A percentile compares a stretch with the other conserved stretches of the same genome.
These are phyloP conservation scores for Neopestalotiopsis rosae DNA, from an alignment of 2,329 filamentous ascomycete species.

Conservation along the genomic window DNA sequence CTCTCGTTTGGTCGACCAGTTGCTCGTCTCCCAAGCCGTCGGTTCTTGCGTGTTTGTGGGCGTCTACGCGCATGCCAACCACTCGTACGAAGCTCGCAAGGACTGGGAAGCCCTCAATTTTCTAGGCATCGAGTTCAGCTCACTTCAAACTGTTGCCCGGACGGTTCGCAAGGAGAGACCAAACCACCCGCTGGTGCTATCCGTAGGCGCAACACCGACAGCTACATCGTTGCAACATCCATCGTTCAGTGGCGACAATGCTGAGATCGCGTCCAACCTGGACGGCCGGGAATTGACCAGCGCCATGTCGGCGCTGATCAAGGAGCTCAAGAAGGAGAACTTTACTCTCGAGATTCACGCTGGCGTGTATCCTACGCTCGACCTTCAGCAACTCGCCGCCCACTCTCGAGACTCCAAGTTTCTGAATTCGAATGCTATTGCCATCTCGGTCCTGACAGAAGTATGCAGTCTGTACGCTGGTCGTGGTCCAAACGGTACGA, in stretches of 20 bases:
- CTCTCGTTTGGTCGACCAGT: constrained; percentile 48
- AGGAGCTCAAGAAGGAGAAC: constrained; percentile 40
- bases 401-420: constrained; percentile 54
- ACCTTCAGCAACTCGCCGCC: constrained; percentile 80
- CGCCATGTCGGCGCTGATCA: constrained; percentile 45
- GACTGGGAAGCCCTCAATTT: constrained; percentile 62
- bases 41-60: constrained; percentile 57
- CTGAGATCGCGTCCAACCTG: not conserved
- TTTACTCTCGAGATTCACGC: constrained; percentile 73
- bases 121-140: constrained; percentile 64
- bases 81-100: constrained; percentile 67
- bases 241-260: constrained; percentile 27
- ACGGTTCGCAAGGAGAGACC: constrained; percentile 39
- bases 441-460: constrained; percentile 73
- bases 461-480: constrained; percentile 71
- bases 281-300: not conserved
- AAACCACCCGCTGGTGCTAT: constrained; percentile 55
- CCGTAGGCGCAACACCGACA: constrained; percentile 79
- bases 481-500: constrained; percentile 51
- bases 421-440: constrained; percentile 63
- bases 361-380: constrained; percentile 76
- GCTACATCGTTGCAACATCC: constrained; percentile 69
- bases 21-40: constrained; percentile 48
- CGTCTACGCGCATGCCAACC: constrained; percentile 75
- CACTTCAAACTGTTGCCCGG: constrained; percentile 52